These are phyloP conservation scores for Petrea volubilis DNA, from an alignment of 257 asterid species.

Conservation along the genomic window DNA sequence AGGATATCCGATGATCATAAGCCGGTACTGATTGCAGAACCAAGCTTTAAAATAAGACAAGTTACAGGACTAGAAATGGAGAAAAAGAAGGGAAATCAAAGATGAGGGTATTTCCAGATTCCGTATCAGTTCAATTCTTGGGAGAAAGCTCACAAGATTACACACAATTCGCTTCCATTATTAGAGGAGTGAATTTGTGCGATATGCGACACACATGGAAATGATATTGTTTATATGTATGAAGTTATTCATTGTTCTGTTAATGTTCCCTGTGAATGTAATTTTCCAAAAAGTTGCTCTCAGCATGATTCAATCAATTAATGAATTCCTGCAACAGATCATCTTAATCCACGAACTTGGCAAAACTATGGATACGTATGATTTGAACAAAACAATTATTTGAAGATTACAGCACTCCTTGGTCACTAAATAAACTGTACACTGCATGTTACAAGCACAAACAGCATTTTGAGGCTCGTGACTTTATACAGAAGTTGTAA, in stretches of 20 bases:
- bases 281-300: background rate
- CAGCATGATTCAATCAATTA: too few relatives aligned
- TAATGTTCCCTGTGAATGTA: background rate
- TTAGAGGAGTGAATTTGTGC: conserved; percentile 13
- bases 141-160: conserved; percentile 27
- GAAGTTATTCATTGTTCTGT: conserved; percentile 26
- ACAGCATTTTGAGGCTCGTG: background rate
- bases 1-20: conserved; percentile 27
- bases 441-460: background rate
- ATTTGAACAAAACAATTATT: background rate
- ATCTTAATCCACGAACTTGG: background rate
- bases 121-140: conserved; percentile 25
- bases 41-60: conserved; percentile 29
- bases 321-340: too few relatives aligned
- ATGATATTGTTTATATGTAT: conserved; percentile 17
- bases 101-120: conserved; percentile 23
- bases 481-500: conserved; percentile 11
- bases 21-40: conserved; percentile 30
- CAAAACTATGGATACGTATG: too few relatives aligned
- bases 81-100: conserved; percentile 25
- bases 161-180: background rate
- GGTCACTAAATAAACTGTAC: conserved; percentile 13
- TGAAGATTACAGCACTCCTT: conserved; percentile 14
- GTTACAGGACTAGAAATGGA: conserved; percentile 19
- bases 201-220: conserved; percentile 16